Percentiles rank a stretch among this genome's conserved stretches.
Conservation (phyloP, 2,329 filamentous ascomycete genomes). For the Septoria petroselini region DNA sequence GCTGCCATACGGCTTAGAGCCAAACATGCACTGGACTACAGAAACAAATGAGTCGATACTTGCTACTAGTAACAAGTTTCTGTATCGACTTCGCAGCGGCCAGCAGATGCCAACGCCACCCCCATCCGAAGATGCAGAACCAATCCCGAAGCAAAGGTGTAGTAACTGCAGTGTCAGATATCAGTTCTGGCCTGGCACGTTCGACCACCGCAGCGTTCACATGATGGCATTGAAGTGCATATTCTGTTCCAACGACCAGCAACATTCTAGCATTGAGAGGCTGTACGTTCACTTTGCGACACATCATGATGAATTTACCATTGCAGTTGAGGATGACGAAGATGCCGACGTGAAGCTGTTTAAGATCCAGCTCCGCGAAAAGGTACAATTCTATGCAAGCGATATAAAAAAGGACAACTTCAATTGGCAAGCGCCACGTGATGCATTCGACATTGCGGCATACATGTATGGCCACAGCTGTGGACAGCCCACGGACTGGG, state of each 20-base stretch:
- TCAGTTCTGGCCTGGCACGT: conserved; percentile 14
- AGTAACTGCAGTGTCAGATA: conserved; percentile 31
- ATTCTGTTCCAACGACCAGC: conserved; percentile 24
- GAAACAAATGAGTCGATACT: conserved; percentile 21
- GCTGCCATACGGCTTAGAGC: conserved; percentile 27
- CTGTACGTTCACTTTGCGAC: conserved; percentile 38
- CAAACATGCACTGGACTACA: conserved; percentile 32
- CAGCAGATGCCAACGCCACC: conserved; percentile 32
- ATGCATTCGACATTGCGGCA: conserved; percentile 38
- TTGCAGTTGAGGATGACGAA: conserved; percentile 26
- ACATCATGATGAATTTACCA: conserved; percentile 39
- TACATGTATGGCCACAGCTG: conserved; percentile 31
- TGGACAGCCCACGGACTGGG: conserved; percentile 37
- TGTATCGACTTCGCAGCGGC: conserved; percentile 6
- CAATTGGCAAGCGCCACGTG: conserved; percentile 36
- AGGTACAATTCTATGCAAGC: not conserved
- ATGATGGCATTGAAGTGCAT: conserved; percentile 28
- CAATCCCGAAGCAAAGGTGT: conserved; percentile 1
- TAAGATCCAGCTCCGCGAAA: conserved; percentile 19
- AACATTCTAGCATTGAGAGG: conserved; percentile 29
- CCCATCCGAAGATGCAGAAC: conserved; percentile 25
- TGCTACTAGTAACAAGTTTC: conserved; percentile 25
- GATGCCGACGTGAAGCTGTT: conserved; percentile 18
- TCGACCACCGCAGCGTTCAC: conserved; percentile 9
- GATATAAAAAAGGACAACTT: conserved; percentile 28